These are phyloP conservation scores for Rhizopus delemar DNA, from an alignment of 371 early-diverging fungal species.

Conservation along the genomic window DNA sequence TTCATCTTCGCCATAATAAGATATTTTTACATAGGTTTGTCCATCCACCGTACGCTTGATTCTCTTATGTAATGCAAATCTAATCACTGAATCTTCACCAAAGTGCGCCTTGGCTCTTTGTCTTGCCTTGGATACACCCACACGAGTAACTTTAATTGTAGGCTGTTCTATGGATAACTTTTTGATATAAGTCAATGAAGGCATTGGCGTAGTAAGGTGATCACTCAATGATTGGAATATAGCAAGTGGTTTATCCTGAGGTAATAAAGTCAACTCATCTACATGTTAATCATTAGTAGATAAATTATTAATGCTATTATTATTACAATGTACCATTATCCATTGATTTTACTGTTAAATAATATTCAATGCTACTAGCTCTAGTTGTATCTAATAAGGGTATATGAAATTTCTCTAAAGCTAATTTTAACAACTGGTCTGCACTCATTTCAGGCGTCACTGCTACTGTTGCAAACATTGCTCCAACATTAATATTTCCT, in stretches of 20 bases:
- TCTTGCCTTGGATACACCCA: slow-evolving; percentile 37
- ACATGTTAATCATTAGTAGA: slow-evolving; percentile 7
- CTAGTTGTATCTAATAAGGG: slow-evolving; percentile 32
- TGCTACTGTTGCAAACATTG: slow-evolving; percentile 60
- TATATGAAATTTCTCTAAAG: slow-evolving; percentile 61
- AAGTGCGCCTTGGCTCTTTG: slow-evolving; percentile 39
- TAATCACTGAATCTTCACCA: slow-evolving; percentile 49
- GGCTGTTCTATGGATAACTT: slow-evolving; percentile 37
- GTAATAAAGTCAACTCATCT: slow-evolving; percentile 61
- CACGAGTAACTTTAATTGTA: slow-evolving; percentile 35
- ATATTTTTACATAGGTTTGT: slow-evolving; percentile 48
- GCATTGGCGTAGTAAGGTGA: slow-evolving; percentile 63
- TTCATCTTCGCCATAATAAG: slow-evolving; percentile 36
- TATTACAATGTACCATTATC: slow-evolving; percentile 53
- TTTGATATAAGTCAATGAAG: slow-evolving; percentile 47
- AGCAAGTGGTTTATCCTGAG: slow-evolving; percentile 60
- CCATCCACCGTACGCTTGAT: slow-evolving; percentile 48
- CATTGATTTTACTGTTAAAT: slow-evolving; percentile 60
- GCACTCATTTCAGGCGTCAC: slow-evolving; percentile 58
- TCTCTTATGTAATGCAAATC: slow-evolving; percentile 57
- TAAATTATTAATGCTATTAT: neutral
- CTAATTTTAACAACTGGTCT: slow-evolving; percentile 56
- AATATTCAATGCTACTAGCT: slow-evolving; percentile 53
- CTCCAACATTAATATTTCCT: slow-evolving; percentile 62
- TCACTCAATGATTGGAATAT: slow-evolving; percentile 64